Base-by-base conservation (phyloP, 73 alveolate genomes). In the Tetrahymena thermophila region DNA sequence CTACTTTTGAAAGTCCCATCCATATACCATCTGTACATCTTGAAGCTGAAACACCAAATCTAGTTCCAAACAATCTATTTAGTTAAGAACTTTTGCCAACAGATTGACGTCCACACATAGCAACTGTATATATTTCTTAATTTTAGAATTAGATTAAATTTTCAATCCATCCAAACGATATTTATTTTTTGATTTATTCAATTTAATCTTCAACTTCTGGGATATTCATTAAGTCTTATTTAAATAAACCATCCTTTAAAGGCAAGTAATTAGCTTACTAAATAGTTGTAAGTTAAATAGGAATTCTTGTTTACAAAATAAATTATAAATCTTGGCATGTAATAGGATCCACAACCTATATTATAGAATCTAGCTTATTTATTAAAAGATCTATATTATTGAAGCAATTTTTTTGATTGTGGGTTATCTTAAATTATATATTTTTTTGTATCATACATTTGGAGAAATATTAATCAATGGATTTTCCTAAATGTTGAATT, bases 21-120 rank as follows among this genome's bases (percentile, higher is more conserved):
- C 98, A 96, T 1, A 96, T 96, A 14, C 98, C 98, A 94, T 96
- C 98, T 34, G 98, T 96, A 93, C 98, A 96, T 56, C 98, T 93
- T 0, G 97, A 96, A 25, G 97, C 94, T 21, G 97, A 96, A 34
- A 96, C 97, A 35, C 96, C 96, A 93, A 96, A 96, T 93, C 97
- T 96, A 17, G 97, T 94, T 19, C 97, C 97, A 94, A 96, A 96
- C 3, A 96, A 10, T 94, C 96, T 93, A 83, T 96, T 96, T 93
- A 96, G 35, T 23, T 96, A 93, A 94, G 94, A 94, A 58, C 97
- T 96, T 93, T 96, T 96, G 16, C 98, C 98, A 14, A 94, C 85
- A 19, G 97, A 94, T 71, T 96, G 58, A 34, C 93, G 93, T 3
- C 98, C 98, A 40, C 96, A 93, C 15, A 96, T 96, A 28, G 97